phyloP scores from a whole-genome alignment of 139 green algal species.

The Medakamo hakoo region DNA sequence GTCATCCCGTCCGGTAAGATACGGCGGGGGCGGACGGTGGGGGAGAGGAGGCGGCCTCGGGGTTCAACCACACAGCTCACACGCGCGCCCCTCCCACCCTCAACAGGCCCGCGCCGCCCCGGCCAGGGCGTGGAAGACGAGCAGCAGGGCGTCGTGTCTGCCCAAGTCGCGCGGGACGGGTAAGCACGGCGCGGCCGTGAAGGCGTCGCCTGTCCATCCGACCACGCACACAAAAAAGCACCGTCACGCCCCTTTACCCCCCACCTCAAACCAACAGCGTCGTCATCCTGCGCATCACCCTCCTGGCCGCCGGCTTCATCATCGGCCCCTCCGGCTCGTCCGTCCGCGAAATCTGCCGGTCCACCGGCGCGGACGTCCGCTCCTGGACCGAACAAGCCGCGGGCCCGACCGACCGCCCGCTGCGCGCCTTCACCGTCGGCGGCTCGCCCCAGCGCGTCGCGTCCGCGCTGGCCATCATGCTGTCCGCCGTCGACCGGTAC shows the following conservation, averaged over 20 bases:
- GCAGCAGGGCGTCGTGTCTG: constrained; percentile 57
- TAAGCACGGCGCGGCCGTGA: too few relatives aligned
- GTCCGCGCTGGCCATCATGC: constrained; percentile 46
- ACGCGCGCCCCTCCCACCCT: too few relatives aligned
- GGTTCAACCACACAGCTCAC: too few relatives aligned
- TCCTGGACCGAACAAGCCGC: constrained; percentile 46
- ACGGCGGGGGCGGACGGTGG: too few relatives aligned
- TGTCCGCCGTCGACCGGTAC: constrained; percentile 65
- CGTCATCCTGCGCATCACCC: constrained; percentile 51
- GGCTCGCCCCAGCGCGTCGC: constrained; percentile 14
- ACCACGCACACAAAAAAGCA: too few relatives aligned
- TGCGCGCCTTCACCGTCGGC: constrained; percentile 41
- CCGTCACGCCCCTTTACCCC: too few relatives aligned
- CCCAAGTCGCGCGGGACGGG: too few relatives aligned
- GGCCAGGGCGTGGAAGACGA: constrained; percentile 69
- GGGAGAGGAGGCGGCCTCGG: too few relatives aligned
- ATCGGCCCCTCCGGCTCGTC: constrained; percentile 52
- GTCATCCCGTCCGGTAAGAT: too few relatives aligned
- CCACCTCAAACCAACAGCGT: too few relatives aligned
- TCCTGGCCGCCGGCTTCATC: constrained; percentile 81
- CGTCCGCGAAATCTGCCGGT: constrained; percentile 58
- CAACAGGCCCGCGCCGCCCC: constrained; percentile 43
- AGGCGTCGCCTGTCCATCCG: too few relatives aligned
- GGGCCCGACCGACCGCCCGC: constrained; percentile 9
- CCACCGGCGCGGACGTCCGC: constrained; percentile 55